Evolutionary conservation across 1,284 basidiomycete species (phyloP).

Genomic region (Pterulicium gracile): DNA sequence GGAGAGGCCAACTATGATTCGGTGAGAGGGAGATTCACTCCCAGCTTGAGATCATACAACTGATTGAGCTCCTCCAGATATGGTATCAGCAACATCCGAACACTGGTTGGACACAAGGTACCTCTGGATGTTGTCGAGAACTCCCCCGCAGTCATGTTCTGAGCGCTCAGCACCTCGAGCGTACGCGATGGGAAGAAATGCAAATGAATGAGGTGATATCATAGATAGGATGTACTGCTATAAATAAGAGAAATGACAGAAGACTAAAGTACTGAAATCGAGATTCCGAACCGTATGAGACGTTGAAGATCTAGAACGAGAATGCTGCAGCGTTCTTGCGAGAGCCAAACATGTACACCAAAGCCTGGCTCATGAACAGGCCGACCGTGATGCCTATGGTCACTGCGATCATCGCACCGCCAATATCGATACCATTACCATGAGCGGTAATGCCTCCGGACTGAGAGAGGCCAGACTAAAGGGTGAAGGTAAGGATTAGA

Average conservation of each 20-base stretch:
- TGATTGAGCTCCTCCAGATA: conserved; percentile 34
- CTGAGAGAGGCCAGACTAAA: conserved; percentile 75
- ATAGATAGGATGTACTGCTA: too few relatives aligned
- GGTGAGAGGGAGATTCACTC: conserved; percentile 36
- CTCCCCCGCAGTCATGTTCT: conserved; percentile 85
- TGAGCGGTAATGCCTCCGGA: conserved; percentile 70
- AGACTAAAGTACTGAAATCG: background rate
- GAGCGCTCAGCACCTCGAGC: too few relatives aligned
- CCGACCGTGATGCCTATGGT: conserved; percentile 87
- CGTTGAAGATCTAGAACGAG: conserved; percentile 45
- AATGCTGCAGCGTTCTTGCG: conserved; percentile 78
- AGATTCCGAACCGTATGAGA: background rate
- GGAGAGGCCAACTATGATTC: conserved; percentile 99
- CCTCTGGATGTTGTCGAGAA: conserved; percentile 84
- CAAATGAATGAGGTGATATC: too few relatives aligned
- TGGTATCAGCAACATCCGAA: conserved; percentile 92
- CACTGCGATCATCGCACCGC: conserved; percentile 78
- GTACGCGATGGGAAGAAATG: too few relatives aligned
- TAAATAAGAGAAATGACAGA: background rate
- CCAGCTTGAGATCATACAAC: conserved; percentile 6
- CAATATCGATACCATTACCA: conserved; percentile 64
- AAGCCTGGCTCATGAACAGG: conserved; percentile 78
- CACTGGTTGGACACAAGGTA: conserved; percentile 95
- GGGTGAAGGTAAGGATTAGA: conserved; percentile 8
- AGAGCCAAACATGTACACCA: conserved; percentile 79